phyloP scores from a whole-genome alignment of 176 grass and related monocot species.

The Musa schizocarpa region DNA sequence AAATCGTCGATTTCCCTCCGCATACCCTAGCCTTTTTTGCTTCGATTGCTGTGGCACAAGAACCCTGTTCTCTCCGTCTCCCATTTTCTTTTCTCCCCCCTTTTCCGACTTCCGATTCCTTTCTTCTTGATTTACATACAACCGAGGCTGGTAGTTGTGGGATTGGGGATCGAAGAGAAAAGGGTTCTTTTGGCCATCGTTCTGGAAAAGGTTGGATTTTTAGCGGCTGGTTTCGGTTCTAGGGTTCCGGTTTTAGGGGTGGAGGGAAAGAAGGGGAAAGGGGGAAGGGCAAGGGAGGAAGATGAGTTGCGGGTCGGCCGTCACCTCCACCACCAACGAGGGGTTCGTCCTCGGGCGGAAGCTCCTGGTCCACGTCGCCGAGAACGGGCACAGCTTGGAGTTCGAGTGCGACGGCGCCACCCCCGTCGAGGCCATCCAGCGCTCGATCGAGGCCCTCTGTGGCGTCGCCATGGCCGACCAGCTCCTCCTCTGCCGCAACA shows the following conservation, averaged over 20 bases:
- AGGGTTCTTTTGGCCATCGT: not conserved
- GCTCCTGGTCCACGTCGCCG: conserved; percentile 74
- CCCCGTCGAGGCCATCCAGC: conserved; percentile 53
- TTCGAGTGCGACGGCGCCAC: conserved; percentile 69
- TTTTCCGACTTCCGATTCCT: not conserved
- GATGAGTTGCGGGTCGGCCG: conserved; percentile 84
- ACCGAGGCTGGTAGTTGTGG: not conserved
- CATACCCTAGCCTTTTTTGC: not conserved
- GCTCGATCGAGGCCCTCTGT: conserved; percentile 49
- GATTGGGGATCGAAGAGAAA: conserved; percentile 3
- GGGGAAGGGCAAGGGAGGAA: conserved; percentile 10
- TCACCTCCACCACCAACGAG: conserved; percentile 51
- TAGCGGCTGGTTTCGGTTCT: not conserved
- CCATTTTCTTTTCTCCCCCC: not conserved
- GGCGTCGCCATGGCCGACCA: conserved; percentile 50
- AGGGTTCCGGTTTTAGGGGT: conserved; percentile 1
- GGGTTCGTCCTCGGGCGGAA: conserved; percentile 53
- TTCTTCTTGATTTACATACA: not conserved
- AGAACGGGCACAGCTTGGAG: conserved; percentile 91
- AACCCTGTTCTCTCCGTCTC: not conserved
- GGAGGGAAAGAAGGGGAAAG: not conserved
- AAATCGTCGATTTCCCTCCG: not conserved
- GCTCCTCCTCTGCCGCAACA: conserved; percentile 71
- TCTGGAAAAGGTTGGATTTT: conserved; percentile 3
- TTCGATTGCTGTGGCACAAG: not conserved